Percentiles rank a stretch among this genome's conserved stretches.
Evolutionary conservation across 495 filamentous ascomycete genomes (phyloP).

Genomic region (Penicillium atrosanguineum): DNA sequence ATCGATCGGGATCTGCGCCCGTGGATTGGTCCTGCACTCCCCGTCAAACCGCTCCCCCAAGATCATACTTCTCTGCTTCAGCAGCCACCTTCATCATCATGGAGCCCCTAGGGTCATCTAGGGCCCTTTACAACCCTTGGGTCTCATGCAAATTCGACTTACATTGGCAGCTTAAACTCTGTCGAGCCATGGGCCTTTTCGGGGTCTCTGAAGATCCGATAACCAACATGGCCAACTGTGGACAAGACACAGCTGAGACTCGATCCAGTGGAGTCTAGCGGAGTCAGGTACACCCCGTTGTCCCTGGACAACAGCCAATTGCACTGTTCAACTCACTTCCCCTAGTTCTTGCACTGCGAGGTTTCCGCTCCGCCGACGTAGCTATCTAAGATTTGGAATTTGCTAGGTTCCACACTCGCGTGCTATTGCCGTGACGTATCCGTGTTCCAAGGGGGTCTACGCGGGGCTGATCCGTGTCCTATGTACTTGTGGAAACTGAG

Average conservation of each 20-base stretch:
- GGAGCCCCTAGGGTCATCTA: background rate
- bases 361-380: constrained; percentile 1
- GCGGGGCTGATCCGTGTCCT: background rate
- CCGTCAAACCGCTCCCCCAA: background rate
- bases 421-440: background rate
- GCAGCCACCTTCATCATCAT: background rate
- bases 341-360: background rate
- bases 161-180: no score
- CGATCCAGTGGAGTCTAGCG: constrained; percentile 24
- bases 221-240: background rate
- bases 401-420: background rate
- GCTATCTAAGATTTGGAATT: constrained; percentile 16
- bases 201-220: no score
- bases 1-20: constrained; percentile 15
- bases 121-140: no score
- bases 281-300: constrained; percentile 6
- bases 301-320: constrained; percentile 8
- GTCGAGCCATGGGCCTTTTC: no score
- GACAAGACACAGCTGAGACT: constrained; percentile 14
- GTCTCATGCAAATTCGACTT: no score
- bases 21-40: background rate
- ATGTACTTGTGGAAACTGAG: no score
- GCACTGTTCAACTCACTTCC: constrained; percentile 3
- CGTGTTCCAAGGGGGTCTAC: background rate
- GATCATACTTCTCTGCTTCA: background rate